phyloP scores from a whole-genome alignment of 768 basidiomycete genomes.

The Auricularia sp. region DNA sequence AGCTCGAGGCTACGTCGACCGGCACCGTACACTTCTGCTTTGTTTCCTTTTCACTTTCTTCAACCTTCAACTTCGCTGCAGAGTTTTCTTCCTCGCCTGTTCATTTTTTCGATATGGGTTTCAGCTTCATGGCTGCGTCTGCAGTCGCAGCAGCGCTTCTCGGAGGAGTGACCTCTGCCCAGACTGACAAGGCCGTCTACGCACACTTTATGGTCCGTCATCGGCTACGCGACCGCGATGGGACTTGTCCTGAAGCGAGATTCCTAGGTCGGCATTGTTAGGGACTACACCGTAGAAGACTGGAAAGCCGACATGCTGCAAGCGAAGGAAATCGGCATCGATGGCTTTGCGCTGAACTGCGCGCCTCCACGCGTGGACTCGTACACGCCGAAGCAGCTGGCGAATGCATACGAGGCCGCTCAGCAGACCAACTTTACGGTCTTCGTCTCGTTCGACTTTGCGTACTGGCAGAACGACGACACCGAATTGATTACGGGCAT shows the following conservation, averaged over 20 bases:
- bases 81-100: not conserved
- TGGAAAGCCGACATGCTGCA: not conserved
- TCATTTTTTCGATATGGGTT: not conserved
- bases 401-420: not conserved
- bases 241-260: not conserved
- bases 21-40: not conserved
- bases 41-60: not conserved
- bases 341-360: conserved; percentile 1
- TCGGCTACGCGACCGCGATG: too few species aligned
- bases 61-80: not conserved
- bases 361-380: not conserved
- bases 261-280: not conserved
- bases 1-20: not conserved
- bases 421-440: not conserved
- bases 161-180: not conserved
- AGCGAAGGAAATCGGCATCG: not conserved
- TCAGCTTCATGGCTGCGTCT: not conserved
- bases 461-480: conserved; percentile 2
- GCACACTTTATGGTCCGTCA: not conserved
- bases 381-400: not conserved
- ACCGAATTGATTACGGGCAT: not conserved
- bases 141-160: not conserved
- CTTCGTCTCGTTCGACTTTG: conserved; percentile 1
- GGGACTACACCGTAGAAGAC: not conserved
- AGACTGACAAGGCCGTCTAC: not conserved